Conservation (phyloP, 768 basidiomycete genomes). For the Podaxis carcinomalis region DNA sequence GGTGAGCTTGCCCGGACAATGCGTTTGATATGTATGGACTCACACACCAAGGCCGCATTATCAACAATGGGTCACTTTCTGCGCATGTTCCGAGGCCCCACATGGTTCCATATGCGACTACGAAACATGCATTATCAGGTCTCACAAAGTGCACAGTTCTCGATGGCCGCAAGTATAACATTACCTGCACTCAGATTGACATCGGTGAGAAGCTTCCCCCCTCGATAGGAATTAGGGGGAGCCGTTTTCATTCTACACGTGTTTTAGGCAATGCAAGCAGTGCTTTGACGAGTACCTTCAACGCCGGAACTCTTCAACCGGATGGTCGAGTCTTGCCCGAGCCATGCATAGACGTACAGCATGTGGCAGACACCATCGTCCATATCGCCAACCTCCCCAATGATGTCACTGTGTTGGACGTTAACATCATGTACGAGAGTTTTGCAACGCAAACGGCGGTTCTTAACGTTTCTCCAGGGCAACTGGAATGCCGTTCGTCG, state of each 20-base stretch:
- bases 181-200: conserved; percentile 79
- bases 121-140: conserved; percentile 79
- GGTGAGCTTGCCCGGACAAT: conserved; percentile 35
- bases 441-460: background rate
- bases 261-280: conserved; percentile 67
- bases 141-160: conserved; percentile 74
- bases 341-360: conserved; percentile 62
- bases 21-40: background rate
- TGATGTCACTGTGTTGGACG: conserved; percentile 63
- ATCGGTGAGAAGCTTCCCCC: conserved; percentile 44
- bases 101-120: conserved; percentile 62
- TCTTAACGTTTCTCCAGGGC: conserved; percentile 18
- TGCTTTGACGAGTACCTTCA: conserved; percentile 43
- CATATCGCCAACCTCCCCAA: conserved; percentile 67
- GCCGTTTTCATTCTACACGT: background rate
- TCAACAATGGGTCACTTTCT: conserved; percentile 83
- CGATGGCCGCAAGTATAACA: conserved; percentile 69
- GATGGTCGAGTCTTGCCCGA: conserved; percentile 58
- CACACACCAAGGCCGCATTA: conserved; percentile 53
- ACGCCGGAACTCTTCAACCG: conserved; percentile 58
- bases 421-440: conserved; percentile 63
- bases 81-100: conserved; percentile 68
- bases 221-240: background rate
- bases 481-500: conserved; percentile 25
- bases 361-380: conserved; percentile 70